Conservation (phyloP, 805 yeast genomes). For the Yamadazyma takamatsuzukensis region DNA sequence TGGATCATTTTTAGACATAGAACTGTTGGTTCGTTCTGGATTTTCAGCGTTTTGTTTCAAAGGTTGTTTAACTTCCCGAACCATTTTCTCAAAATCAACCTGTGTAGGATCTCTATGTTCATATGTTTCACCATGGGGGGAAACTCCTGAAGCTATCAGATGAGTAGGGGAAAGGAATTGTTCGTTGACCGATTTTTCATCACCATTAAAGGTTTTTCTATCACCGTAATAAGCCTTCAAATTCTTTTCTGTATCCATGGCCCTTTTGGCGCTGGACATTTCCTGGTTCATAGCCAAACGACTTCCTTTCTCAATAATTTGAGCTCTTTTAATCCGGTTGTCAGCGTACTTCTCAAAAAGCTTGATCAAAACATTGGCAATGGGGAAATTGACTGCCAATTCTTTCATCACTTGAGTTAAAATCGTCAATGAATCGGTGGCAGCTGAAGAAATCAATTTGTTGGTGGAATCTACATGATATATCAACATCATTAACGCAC, state of each 20-base stretch:
- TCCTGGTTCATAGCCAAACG: constrained; percentile 39
- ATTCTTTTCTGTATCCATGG: constrained; percentile 18
- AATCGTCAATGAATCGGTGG: constrained; percentile 38
- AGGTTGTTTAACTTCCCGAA: constrained; percentile 26
- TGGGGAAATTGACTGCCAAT: constrained; percentile 35
- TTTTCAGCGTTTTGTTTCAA: constrained; percentile 1
- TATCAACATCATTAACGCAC: constrained; percentile 68
- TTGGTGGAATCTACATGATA: constrained; percentile 56
- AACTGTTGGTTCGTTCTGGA: background rate
- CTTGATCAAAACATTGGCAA: constrained; percentile 33
- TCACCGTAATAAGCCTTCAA: constrained; percentile 16
- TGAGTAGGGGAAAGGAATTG: constrained; percentile 13
- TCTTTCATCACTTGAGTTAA: constrained; percentile 36
- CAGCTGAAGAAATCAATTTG: constrained; percentile 38
- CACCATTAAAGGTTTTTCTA: constrained; percentile 3
- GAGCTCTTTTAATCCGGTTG: constrained; percentile 39
- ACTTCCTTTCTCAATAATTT: constrained; percentile 35
- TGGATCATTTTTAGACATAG: constrained; percentile 15
- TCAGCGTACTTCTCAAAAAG: constrained; percentile 41
- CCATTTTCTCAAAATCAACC: constrained; percentile 30
- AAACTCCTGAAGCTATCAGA: constrained; percentile 21
- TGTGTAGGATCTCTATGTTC: constrained; percentile 11
- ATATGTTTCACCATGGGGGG: constrained; percentile 22
- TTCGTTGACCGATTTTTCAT: constrained; percentile 3
- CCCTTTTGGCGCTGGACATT: constrained; percentile 20